These are phyloP conservation scores for Paramarasmius palmivorus DNA, from an alignment of 1,284 basidiomycete species.

Conservation along the genomic window DNA sequence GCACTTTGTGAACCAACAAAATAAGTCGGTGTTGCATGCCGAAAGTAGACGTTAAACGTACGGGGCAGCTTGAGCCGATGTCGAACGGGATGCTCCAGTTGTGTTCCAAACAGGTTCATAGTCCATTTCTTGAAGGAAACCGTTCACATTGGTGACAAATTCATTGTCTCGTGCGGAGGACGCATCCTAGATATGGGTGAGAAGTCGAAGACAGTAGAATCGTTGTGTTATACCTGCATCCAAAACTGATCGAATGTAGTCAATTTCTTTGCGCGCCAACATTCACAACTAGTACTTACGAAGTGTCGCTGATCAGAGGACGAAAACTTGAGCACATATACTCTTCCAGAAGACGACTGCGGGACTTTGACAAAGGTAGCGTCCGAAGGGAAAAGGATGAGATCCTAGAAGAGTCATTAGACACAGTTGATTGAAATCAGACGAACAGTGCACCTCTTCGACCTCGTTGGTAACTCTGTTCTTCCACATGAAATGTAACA, in stretches of 20 bases:
- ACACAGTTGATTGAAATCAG: background rate
- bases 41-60: background rate
- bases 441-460: conserved; percentile 53
- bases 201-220: conserved; percentile 4
- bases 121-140: conserved; percentile 64
- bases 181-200: conserved; percentile 49
- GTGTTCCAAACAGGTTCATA: conserved; percentile 59
- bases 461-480: conserved; percentile 58
- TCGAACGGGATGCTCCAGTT: conserved; percentile 35
- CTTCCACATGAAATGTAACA: conserved; percentile 79
- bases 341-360: conserved; percentile 56
- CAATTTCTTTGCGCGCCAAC: conserved; percentile 4
- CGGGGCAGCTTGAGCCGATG: conserved; percentile 33
- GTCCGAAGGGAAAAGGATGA: conserved; percentile 78
- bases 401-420: conserved; percentile 46
- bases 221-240: conserved; percentile 62
- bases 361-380: conserved; percentile 72
- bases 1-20: conserved; percentile 12
- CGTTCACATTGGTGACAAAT: conserved; percentile 69
- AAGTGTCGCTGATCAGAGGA: conserved; percentile 81
- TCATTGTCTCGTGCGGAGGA: conserved; percentile 69
- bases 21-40: background rate
- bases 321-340: conserved; percentile 79
- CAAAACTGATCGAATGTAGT: conserved; percentile 57
- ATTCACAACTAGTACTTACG: too few species aligned